Evolutionary conservation across 2,329 filamentous ascomycete genomes (phyloP), one percentile per base, ranked within the genome.

Genomic region (Fusarium compactum): DNA sequence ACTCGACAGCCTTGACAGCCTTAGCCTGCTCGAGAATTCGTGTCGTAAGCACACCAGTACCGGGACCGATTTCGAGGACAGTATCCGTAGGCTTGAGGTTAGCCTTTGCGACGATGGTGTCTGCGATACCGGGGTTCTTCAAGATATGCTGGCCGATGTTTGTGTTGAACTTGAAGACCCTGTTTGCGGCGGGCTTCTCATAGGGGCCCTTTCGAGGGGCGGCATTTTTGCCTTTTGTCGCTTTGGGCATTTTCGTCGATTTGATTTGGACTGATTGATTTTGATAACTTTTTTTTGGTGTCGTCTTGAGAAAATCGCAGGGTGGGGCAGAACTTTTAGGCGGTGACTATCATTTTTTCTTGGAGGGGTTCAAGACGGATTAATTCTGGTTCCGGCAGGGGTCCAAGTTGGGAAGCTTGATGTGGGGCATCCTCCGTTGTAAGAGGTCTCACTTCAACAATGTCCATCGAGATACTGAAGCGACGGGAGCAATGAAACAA

Each of bases 91-190:
- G 95, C 78, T 98, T 97, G 41, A 99, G 86, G 74, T 91, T 89
- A 18, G 94, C 93, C 83, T 98, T 98, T 65, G 81, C 79, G 70
- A 83, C 81, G 60, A 84, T 95, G 54, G 90, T 90, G 77, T 92
- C 90, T 7, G 92, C 92, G 51, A 97, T 92, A 76, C 92, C 92
- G 3, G 93, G 93, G 80, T 97, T 97, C 80, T 97, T 98, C 71
- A 98, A 87, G 67, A 99, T 96, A 80, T 98, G 94, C 78, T 88
- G 86, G 75, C 95, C 94, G 72, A 96, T 89, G 80, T 95, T 85
- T 74, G 92, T 96, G 85, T 97, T 97, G 89, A 98, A 97, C 80
- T 97, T 97, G 89, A 98, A 98, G 81, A 98, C 93, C 76, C 93
- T 95, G 83, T 97, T 94, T 20, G 34, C 34, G 24, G 50, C 50